Evolutionary conservation across 2,329 filamentous ascomycete species (phyloP).

Genomic region (Cordyceps fumosorosea): DNA sequence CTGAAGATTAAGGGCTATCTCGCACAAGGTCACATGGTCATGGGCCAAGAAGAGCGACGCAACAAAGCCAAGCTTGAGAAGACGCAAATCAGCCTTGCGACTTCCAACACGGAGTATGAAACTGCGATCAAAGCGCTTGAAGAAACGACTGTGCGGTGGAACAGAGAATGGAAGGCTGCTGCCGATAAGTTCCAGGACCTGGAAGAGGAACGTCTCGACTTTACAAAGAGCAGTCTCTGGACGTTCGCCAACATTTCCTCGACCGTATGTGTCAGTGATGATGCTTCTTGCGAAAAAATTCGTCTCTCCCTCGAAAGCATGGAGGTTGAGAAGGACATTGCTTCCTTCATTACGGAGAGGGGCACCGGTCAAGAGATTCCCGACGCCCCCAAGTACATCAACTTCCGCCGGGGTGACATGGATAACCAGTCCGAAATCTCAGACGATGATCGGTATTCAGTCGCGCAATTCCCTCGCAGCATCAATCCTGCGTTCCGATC

Average conservation of each 20-base stretch:
- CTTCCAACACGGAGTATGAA: constrained; percentile 90
- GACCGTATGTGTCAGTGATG: constrained; percentile 95
- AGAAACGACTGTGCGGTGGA: constrained; percentile 93
- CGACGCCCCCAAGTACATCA: constrained; percentile 95
- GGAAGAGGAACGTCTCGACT: constrained; percentile 94
- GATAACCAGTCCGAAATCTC: constrained; percentile 78
- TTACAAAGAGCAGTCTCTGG: constrained; percentile 96
- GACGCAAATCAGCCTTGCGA: constrained; percentile 90
- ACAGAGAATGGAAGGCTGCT: constrained; percentile 94
- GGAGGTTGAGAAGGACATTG: constrained; percentile 94
- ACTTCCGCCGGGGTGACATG: constrained; percentile 87
- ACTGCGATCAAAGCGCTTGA: constrained; percentile 86
- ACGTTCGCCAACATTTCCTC: constrained; percentile 96
- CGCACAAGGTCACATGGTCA: constrained; percentile 98
- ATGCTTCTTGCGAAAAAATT: constrained; percentile 94
- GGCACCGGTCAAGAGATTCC: constrained; percentile 97
- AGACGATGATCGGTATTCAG: constrained; percentile 84
- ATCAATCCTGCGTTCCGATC: constrained; percentile 94
- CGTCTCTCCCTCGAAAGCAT: constrained; percentile 87
- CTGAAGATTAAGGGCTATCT: constrained; percentile 98
- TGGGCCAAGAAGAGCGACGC: constrained; percentile 97
- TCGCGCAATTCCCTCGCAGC: constrained; percentile 89
- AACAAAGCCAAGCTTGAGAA: constrained; percentile 99
- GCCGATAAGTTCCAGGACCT: constrained; percentile 99
- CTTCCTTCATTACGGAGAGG: constrained; percentile 75